A percentile compares a stretch with the other conserved stretches of the same genome.
Evolutionary conservation across 2,329 filamentous ascomycete species (phyloP).

Genomic region (Daldinia sp.): DNA sequence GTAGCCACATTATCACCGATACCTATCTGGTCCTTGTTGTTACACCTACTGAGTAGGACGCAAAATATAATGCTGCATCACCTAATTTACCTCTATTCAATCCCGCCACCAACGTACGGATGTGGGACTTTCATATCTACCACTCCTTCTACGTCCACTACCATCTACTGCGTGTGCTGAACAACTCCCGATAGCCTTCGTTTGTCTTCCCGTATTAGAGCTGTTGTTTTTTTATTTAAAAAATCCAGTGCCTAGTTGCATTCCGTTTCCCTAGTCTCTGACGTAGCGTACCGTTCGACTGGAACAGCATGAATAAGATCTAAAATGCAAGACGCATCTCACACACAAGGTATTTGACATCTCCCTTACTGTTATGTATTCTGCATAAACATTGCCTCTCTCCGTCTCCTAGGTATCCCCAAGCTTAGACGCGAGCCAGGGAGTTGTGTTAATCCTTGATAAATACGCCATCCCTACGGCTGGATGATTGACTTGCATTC

Average conservation of each 20-base stretch:
- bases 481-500: slow-evolving; percentile 39
- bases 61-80: slow-evolving; percentile 20
- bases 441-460: slow-evolving; percentile 34
- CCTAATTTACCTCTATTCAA: slow-evolving; percentile 13
- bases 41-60: slow-evolving; percentile 3
- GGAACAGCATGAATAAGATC: slow-evolving; percentile 40
- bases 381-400: slow-evolving; percentile 41
- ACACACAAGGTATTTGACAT: slow-evolving; percentile 42
- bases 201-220: slow-evolving; percentile 34
- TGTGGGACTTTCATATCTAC: slow-evolving; percentile 23
- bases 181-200: slow-evolving; percentile 30
- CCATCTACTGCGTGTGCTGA: too few species aligned
- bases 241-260: slow-evolving; percentile 40
- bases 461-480: slow-evolving; percentile 42
- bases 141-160: too few species aligned
- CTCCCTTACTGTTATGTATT: slow-evolving; percentile 47
- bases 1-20: slow-evolving; percentile 16
- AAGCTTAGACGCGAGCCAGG: slow-evolving; percentile 38
- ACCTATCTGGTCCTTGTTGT: slow-evolving; percentile 15
- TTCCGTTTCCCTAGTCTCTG: slow-evolving; percentile 40
- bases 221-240: slow-evolving; percentile 25
- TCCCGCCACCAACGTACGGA: slow-evolving; percentile 37
- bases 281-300: slow-evolving; percentile 39
- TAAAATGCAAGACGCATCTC: slow-evolving; percentile 39
- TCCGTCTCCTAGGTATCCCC: slow-evolving; percentile 22